Evolutionary conservation across 2,329 filamentous ascomycete genomes (phyloP).

Genomic region (Verticillium tricorpus): DNA sequence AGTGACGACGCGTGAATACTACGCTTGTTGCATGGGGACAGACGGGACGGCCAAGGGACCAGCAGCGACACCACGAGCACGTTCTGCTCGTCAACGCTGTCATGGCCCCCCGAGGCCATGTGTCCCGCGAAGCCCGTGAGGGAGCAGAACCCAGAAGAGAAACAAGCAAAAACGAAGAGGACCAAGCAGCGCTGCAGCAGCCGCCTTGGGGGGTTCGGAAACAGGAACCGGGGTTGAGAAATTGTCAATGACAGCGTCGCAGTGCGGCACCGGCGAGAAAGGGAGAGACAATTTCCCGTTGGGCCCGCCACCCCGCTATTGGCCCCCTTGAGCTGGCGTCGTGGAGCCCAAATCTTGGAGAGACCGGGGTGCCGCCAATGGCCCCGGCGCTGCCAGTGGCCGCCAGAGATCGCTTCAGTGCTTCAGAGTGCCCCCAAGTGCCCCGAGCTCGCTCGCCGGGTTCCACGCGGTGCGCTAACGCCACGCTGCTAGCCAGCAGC

Average conservation of each 20-base stretch:
- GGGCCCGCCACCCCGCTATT: neutral
- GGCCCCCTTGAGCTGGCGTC: neutral
- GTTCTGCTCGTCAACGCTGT: neutral
- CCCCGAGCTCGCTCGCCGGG: neutral
- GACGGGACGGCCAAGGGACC: neutral
- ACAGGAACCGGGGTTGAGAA: conserved; percentile 2
- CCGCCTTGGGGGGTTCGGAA: neutral
- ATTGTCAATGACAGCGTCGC: neutral
- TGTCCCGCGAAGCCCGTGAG: neutral
- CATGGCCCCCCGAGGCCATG: neutral
- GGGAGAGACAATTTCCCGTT: conserved; percentile 3
- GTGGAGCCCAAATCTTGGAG: conserved; percentile 1
- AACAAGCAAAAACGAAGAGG: neutral
- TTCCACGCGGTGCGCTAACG: neutral
- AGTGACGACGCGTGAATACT: neutral
- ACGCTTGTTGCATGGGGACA: neutral
- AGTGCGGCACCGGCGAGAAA: neutral
- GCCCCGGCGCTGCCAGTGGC: neutral
- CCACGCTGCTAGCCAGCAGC: neutral
- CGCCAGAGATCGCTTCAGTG: neutral
- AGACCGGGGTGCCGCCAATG: neutral
- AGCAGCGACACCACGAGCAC: neutral
- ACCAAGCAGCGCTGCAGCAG: neutral
- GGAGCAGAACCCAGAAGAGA: neutral
- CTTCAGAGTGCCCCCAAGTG: neutral